Percentiles rank a stretch among this genome's conserved stretches.
Evolutionary conservation across 495 filamentous ascomycete species (phyloP).

Genomic region (Daldinia bambusicola): DNA sequence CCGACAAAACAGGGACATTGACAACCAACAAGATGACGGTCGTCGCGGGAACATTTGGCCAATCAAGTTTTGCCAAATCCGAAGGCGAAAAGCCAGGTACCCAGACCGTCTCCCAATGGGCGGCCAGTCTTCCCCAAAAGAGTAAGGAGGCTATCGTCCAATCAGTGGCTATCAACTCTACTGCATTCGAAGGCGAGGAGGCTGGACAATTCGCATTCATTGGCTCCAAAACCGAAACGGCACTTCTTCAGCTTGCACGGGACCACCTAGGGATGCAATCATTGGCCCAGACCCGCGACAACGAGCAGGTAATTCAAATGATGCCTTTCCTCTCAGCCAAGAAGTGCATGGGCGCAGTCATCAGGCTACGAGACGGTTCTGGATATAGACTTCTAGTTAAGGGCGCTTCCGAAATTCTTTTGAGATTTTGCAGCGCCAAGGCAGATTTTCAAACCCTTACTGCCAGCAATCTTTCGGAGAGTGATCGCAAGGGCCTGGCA

Average conservation of each 20-base stretch:
- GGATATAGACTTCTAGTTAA: constrained; percentile 74
- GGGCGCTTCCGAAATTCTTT: constrained; percentile 76
- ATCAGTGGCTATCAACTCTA: constrained; percentile 78
- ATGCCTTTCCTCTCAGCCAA: constrained; percentile 75
- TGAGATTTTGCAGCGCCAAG: constrained; percentile 65
- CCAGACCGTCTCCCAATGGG: constrained; percentile 66
- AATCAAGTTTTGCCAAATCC: constrained; percentile 65
- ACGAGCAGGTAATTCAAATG: constrained; percentile 67
- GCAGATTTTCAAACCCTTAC: constrained; percentile 41
- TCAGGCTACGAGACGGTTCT: constrained; percentile 55
- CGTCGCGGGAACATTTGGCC: constrained; percentile 74
- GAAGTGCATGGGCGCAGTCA: constrained; percentile 79
- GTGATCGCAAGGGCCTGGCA: constrained; percentile 56
- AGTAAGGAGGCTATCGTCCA: constrained; percentile 68
- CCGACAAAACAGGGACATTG: constrained; percentile 87
- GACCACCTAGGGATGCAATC: constrained; percentile 71
- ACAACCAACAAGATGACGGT: constrained; percentile 82
- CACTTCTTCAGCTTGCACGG: constrained; percentile 71
- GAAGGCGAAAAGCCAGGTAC: constrained; percentile 34
- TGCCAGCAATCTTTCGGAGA: constrained; percentile 46
- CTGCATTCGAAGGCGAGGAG: constrained; percentile 76
- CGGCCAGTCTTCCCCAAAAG: constrained; percentile 62
- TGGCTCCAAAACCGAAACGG: constrained; percentile 81
- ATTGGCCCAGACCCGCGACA: constrained; percentile 66
- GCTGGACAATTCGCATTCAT: constrained; percentile 69